These are phyloP conservation scores for Auriscalpium vulgare DNA, from an alignment of 768 basidiomycete species.

Conservation along the genomic window DNA sequence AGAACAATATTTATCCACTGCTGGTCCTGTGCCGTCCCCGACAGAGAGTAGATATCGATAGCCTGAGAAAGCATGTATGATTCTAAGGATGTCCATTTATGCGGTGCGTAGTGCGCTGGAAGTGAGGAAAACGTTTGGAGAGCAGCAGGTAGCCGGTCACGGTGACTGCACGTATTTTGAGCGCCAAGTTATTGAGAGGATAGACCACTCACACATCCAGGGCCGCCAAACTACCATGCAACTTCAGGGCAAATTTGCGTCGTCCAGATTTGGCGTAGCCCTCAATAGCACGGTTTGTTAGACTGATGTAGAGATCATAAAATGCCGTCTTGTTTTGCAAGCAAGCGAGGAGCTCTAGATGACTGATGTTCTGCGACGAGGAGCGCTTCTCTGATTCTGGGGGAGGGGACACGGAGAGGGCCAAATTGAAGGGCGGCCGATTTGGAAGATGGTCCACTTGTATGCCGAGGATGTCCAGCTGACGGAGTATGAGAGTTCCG, in stretches of 20 bases:
- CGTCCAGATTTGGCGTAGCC: slow-evolving; percentile 79
- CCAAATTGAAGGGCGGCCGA: slow-evolving; percentile 63
- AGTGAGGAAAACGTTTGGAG: slow-evolving; percentile 67
- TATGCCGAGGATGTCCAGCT: slow-evolving; percentile 87
- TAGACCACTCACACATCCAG: slow-evolving; percentile 70
- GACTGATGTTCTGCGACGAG: slow-evolving; percentile 38
- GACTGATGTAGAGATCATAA: slow-evolving; percentile 65
- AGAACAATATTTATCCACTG: slow-evolving; percentile 80
- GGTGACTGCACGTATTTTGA: slow-evolving; percentile 43
- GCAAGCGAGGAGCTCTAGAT: slow-evolving; percentile 51
- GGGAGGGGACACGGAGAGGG: slow-evolving; percentile 21
- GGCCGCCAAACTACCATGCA: slow-evolving; percentile 82
- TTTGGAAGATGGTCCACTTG: slow-evolving; percentile 62
- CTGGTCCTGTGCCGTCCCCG: slow-evolving; percentile 52
- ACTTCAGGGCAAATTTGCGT: slow-evolving; percentile 75
- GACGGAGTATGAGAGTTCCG: slow-evolving; percentile 1
- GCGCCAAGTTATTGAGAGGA: not conserved
- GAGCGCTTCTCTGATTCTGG: slow-evolving; percentile 15
- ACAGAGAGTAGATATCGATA: slow-evolving; percentile 52
- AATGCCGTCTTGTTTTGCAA: slow-evolving; percentile 52
- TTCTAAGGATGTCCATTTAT: slow-evolving; percentile 75
- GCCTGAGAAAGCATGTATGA: slow-evolving; percentile 72
- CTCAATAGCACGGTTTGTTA: slow-evolving; percentile 79
- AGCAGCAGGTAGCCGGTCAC: slow-evolving; percentile 53
- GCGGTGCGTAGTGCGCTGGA: slow-evolving; percentile 80